Evolutionary conservation across 257 asterid species (phyloP).

Genomic region (Nyctanthes arbortristis): DNA sequence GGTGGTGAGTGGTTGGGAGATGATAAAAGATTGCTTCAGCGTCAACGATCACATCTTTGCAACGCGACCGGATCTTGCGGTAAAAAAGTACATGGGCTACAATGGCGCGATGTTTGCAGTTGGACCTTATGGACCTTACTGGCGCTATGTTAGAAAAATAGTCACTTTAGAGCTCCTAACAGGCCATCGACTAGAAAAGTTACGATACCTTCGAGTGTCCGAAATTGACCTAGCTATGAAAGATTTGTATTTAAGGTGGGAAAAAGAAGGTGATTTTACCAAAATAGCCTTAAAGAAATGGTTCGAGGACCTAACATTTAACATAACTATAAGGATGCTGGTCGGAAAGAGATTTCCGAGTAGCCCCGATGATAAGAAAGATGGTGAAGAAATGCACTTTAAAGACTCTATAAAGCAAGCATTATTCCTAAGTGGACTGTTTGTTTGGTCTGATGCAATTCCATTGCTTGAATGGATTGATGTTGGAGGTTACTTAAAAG

Average conservation of each 20-base stretch:
- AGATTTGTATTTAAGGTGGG: constrained; percentile 25
- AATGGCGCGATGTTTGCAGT: constrained; percentile 35
- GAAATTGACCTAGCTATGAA: constrained; percentile 34
- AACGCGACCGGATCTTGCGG: constrained; percentile 41
- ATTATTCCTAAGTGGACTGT: constrained; percentile 46
- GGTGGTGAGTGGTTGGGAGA: constrained; percentile 52
- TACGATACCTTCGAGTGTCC: constrained; percentile 37
- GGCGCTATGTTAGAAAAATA: constrained; percentile 58
- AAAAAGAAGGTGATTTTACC: background rate
- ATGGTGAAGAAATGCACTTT: constrained; percentile 26
- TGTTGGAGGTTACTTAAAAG: constrained; percentile 50
- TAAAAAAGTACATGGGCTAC: constrained; percentile 40
- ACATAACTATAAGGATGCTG: constrained; percentile 35
- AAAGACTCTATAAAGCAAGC: constrained; percentile 40
- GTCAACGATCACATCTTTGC: constrained; percentile 49
- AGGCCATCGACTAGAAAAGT: constrained; percentile 35
- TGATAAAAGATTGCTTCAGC: constrained; percentile 53
- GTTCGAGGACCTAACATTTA: constrained; percentile 49
- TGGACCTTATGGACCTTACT: constrained; percentile 55
- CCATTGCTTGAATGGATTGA: constrained; percentile 63
- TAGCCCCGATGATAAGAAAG: background rate
- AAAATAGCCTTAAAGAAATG: constrained; percentile 20
- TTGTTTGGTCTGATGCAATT: constrained; percentile 55
- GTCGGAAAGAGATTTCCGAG: constrained; percentile 44
- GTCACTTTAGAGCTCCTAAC: constrained; percentile 49